These are phyloP conservation scores for Naegleria fowleri DNA, from an alignment of 208 protist species.

Conservation along the genomic window DNA sequence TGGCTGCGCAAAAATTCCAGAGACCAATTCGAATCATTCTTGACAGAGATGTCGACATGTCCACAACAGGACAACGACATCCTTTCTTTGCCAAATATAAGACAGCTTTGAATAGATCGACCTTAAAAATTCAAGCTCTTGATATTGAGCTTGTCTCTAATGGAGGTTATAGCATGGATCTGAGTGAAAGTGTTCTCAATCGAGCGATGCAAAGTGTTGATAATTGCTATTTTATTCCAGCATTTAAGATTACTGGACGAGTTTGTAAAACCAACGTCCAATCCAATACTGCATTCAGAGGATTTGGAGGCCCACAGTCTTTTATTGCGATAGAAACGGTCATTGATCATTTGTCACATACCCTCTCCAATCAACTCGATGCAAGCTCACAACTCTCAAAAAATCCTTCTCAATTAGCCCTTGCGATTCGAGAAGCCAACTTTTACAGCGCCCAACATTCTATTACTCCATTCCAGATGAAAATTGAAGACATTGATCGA, in stretches of 20 bases:
- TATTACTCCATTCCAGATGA: background rate
- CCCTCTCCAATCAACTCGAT: background rate
- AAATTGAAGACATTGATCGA: background rate
- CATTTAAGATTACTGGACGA: conserved; percentile 45
- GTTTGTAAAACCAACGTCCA: conserved; percentile 64
- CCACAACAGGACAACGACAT: conserved; percentile 47
- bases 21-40: conserved; percentile 55
- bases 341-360: conserved; percentile 55
- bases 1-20: conserved; percentile 52
- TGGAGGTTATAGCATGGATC: conserved; percentile 27
- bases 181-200: conserved; percentile 20
- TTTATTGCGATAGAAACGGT: conserved; percentile 55
- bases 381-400: background rate
- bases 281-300: conserved; percentile 73
- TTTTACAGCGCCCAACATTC: background rate
- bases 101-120: background rate
- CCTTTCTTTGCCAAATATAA: conserved; percentile 33
- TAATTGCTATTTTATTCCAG: conserved; percentile 64
- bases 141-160: conserved; percentile 12
- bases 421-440: background rate
- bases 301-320: conserved; percentile 72
- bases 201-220: conserved; percentile 54
- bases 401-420: background rate
- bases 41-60: conserved; percentile 65
- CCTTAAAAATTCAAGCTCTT: background rate